Base-by-base conservation (phyloP, 1,284 basidiomycete genomes). In the Austropuccinia psidii region DNA sequence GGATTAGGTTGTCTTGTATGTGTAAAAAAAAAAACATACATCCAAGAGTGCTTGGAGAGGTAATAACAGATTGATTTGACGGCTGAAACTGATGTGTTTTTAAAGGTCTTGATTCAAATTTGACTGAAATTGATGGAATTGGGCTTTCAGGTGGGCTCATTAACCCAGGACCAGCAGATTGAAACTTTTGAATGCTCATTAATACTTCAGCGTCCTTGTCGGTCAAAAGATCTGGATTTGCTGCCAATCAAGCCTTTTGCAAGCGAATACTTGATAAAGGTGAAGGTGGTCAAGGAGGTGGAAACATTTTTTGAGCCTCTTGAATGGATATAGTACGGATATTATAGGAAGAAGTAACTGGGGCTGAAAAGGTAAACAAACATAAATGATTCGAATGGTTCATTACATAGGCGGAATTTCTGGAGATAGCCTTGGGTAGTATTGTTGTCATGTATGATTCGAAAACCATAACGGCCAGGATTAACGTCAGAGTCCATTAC, bases 271-370 rank as follows among this genome's bases (percentile, higher is more conserved):
- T 88, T 9, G 89, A 87, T 0, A 87, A 86, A 0, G 96, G 96
- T 0, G 92, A 95, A 0, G 95, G 96, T 0, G 96, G 95, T 13
- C 95, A 86, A 13, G 95, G 95, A 0, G 91, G 89, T 0, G 93
- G 93, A 78, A 91, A 93, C 90, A 98, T 91, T 8, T 93, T 88
- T 82, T 98, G 94, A 0, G 95, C 95, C 57, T 97, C 91, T 49
- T 89, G 87, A 47, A 99, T 85, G 1, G 93, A 91, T 43, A 99
- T 98, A 1, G 94, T 98, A 2, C 93, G 91, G 74, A 98, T 93
- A 80, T 97, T 97, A 83, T 92, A 94, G 1, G 93, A 96, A 6
- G 94, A 97, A 29, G 97, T 89, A 69, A 98, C 94, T 29, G 94
- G 91, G 78, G 88, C 93, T 92, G 78, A 21, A 11, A 5, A 9